Evolutionary conservation across 345 rosid species (phyloP).

Genomic region (Lenwebbia sp.): DNA sequence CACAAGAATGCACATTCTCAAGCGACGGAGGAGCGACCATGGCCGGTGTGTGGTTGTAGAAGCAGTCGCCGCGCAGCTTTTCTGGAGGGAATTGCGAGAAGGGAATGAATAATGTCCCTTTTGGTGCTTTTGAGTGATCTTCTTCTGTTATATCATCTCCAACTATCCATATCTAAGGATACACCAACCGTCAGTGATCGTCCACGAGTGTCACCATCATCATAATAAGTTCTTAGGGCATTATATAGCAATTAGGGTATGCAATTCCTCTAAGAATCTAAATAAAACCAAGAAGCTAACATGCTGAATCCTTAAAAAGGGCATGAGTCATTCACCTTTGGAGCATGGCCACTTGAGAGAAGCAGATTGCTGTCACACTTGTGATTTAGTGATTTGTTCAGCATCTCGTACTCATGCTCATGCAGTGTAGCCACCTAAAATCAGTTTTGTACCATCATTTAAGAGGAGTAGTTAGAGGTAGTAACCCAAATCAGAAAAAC

Average conservation of each 20-base stretch:
- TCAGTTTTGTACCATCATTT: not conserved
- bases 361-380: constrained; percentile 13
- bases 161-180: constrained; percentile 45
- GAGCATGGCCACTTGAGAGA: constrained; percentile 14
- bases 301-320: not conserved
- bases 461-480: not conserved
- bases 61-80: constrained; percentile 33
- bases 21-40: constrained; percentile 37
- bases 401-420: constrained; percentile 29
- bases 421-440: constrained; percentile 28
- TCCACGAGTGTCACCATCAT: not conserved
- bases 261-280: not conserved
- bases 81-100: constrained; percentile 52
- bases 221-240: not conserved
- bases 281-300: not conserved
- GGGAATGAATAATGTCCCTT: constrained; percentile 54
- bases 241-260: not conserved
- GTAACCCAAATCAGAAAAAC: not conserved
- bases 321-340: constrained; percentile 20
- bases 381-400: constrained; percentile 15
- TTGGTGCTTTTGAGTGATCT: constrained; percentile 40
- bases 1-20: constrained; percentile 68
- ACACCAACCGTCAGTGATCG: not conserved
- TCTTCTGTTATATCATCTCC: constrained; percentile 37
- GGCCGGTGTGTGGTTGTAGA: constrained; percentile 51